Evolutionary conservation across 352 stramenopile species (phyloP).

Genomic region (Saprolegnia diclina): DNA sequence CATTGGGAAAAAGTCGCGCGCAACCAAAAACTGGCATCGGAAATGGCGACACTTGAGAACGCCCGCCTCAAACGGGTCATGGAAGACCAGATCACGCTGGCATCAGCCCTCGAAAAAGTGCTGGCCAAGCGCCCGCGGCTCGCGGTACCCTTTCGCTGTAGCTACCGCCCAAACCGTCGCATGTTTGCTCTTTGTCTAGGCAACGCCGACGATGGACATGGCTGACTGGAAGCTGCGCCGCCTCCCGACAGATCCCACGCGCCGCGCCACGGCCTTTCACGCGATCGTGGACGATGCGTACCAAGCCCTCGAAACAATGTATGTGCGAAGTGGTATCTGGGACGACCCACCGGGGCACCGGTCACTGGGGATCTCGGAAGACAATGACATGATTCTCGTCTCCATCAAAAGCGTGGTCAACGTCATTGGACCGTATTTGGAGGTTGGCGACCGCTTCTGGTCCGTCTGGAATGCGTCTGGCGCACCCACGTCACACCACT

Average conservation of each 20-base stretch:
- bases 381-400: background rate
- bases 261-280: constrained; percentile 1
- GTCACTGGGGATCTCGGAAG: background rate
- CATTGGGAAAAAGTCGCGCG: background rate
- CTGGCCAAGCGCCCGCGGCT: background rate
- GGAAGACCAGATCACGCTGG: background rate
- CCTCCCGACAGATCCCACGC: constrained; percentile 4
- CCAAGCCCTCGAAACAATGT: constrained; percentile 7
- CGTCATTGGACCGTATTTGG: background rate
- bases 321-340: background rate
- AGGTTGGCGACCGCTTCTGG: background rate
- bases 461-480: background rate
- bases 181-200: background rate
- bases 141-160: background rate
- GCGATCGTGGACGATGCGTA: constrained; percentile 8
- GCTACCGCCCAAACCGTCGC: background rate
- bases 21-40: background rate
- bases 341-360: background rate
- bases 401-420: constrained; percentile 3
- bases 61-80: background rate
- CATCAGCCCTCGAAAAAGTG: background rate
- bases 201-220: background rate
- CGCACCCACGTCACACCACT: background rate
- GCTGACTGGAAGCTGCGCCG: constrained; percentile 15
- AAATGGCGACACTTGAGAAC: background rate